Evolutionary conservation across 768 basidiomycete species (phyloP).

Genomic region (Suillus ampliporus): DNA sequence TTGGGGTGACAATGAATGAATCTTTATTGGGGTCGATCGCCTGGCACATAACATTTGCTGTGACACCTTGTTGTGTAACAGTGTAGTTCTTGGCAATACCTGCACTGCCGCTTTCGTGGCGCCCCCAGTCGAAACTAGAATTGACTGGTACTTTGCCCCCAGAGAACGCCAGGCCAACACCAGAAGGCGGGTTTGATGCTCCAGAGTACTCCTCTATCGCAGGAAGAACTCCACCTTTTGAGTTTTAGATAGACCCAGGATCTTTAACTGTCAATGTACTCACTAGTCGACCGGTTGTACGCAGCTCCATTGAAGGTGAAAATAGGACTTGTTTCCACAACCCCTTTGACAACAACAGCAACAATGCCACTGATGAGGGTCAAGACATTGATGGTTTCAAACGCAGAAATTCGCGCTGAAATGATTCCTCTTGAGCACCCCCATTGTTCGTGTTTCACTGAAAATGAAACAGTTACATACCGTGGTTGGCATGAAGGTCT

Average conservation of each 20-base stretch:
- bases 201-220: background rate
- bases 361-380: background rate
- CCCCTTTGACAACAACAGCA: background rate
- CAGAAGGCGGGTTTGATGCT: background rate
- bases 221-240: background rate
- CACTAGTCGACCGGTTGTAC: background rate
- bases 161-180: background rate
- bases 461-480: background rate
- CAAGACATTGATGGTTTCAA: background rate
- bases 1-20: background rate
- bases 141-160: background rate
- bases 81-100: conserved; percentile 8
- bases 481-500: background rate
- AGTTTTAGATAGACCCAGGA: background rate
- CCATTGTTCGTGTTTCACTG: background rate
- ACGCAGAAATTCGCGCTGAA: background rate
- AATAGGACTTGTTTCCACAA: background rate
- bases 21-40: background rate
- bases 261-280: background rate
- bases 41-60: conserved; percentile 15
- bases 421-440: background rate
- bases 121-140: background rate
- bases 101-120: background rate
- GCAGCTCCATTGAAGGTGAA: background rate
- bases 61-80: conserved; percentile 22